Conservation (phyloP, 345 rosid genomes). For the Boechera stricta region DNA sequence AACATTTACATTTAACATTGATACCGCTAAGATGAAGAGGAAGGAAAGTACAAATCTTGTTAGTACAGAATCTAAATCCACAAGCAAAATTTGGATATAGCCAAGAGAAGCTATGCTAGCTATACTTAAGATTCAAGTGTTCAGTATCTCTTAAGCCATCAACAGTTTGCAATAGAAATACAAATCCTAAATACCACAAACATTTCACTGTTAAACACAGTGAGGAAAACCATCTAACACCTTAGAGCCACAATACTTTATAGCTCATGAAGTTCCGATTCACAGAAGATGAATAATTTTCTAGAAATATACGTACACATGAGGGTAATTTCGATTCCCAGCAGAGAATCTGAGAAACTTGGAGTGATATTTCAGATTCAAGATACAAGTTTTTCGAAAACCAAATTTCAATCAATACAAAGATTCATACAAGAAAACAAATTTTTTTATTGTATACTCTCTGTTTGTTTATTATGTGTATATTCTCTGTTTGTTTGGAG, state of each 20-base stretch:
- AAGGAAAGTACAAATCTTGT: not conserved
- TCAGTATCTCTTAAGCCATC: not conserved
- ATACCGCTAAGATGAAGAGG: too few relatives aligned
- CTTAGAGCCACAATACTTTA: not conserved
- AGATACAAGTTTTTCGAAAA: slow-evolving; percentile 1
- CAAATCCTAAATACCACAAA: not conserved
- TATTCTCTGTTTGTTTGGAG: too few relatives aligned
- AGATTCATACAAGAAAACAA: not conserved
- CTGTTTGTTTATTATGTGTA: too few relatives aligned
- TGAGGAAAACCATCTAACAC: slow-evolving; percentile 23
- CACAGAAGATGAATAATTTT: not conserved
- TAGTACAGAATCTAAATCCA: slow-evolving; percentile 5
- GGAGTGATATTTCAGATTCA: slow-evolving; percentile 13
- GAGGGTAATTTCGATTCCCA: not conserved
- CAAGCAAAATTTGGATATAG: not conserved
- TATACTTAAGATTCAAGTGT: slow-evolving; percentile 10
- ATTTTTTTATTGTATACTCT: too few relatives aligned
- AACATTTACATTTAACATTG: not conserved
- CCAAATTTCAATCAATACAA: slow-evolving; percentile 1
- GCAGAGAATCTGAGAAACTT: not conserved
- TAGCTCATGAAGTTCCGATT: not conserved
- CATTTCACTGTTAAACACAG: not conserved
- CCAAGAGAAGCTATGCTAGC: not conserved
- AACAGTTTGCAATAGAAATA: not conserved
- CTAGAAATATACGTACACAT: not conserved